These are phyloP conservation scores for Suillus paluster DNA, from an alignment of 768 basidiomycete species.

Conservation along the genomic window DNA sequence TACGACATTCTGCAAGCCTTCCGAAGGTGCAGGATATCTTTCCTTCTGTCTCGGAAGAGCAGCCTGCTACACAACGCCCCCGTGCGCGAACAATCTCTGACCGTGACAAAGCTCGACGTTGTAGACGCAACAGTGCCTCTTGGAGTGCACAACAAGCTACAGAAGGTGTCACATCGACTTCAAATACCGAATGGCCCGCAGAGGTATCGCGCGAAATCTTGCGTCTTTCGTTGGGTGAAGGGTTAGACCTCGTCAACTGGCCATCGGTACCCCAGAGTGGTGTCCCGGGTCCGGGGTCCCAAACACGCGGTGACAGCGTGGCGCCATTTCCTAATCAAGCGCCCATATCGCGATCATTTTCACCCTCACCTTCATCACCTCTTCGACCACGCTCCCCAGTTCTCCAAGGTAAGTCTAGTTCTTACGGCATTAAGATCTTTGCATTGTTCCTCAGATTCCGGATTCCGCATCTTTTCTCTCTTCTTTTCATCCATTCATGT, in stretches of 20 bases:
- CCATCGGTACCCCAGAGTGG: background rate
- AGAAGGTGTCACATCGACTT: conserved; percentile 30
- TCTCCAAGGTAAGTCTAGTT: conserved; percentile 11
- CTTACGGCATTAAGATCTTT: conserved; percentile 1
- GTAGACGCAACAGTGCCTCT: conserved; percentile 60
- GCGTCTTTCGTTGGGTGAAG: conserved; percentile 48
- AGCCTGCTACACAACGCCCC: conserved; percentile 9
- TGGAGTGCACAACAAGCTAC: conserved; percentile 56
- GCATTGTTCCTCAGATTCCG: background rate
- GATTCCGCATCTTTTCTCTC: background rate
- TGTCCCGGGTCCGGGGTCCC: conserved; percentile 27
- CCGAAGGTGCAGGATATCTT: conserved; percentile 31
- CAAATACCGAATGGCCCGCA: conserved; percentile 57
- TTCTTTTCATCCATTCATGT: background rate
- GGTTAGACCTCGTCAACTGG: background rate
- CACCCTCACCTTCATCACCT: conserved; percentile 33
- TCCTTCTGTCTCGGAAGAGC: conserved; percentile 13
- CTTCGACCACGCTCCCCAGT: conserved; percentile 24
- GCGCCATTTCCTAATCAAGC: conserved; percentile 24
- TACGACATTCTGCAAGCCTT: conserved; percentile 34
- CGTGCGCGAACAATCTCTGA: conserved; percentile 38
- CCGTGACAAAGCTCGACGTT: conserved; percentile 38
- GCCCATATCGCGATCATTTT: conserved; percentile 28
- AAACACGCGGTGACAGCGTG: conserved; percentile 24
- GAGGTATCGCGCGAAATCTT: conserved; percentile 61